Conservation (phyloP, 108 stramenopile species). For the Pseudonitzschia pungens region DNA sequence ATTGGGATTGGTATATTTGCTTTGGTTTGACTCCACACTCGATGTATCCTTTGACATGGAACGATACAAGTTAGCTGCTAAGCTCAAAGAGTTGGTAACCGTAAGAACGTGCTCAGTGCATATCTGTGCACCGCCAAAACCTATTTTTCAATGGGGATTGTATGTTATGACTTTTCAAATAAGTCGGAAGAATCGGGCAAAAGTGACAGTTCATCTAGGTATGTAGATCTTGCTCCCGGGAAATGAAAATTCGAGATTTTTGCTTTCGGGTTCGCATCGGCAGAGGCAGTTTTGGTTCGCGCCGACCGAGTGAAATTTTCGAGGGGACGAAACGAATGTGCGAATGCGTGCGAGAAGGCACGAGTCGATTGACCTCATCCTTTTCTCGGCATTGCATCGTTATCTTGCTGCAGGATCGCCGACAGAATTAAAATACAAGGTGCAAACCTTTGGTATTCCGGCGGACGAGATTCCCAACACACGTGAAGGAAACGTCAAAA, state of each 20-base stretch:
- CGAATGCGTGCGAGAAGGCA: too few species aligned
- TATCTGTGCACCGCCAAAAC: slow-evolving; percentile 4
- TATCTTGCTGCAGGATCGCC: background rate
- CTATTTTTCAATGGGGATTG: background rate
- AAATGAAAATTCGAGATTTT: too few species aligned
- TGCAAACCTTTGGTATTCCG: slow-evolving; percentile 32
- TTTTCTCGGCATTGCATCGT: background rate
- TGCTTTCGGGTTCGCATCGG: too few species aligned
- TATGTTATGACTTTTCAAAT: background rate
- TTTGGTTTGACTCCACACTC: background rate
- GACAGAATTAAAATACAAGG: slow-evolving; percentile 10
- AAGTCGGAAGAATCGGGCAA: background rate
- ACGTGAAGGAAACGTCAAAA: slow-evolving; percentile 11
- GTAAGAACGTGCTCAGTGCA: slow-evolving; percentile 2
- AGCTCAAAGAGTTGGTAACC: background rate
- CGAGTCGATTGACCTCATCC: too few species aligned
- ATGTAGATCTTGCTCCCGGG: background rate
- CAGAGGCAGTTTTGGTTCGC: too few species aligned
- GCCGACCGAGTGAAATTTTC: too few species aligned
- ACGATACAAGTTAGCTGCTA: background rate
- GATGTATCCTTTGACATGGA: background rate
- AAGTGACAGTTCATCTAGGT: slow-evolving; percentile 1
- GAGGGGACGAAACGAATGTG: too few species aligned
- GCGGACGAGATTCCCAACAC: slow-evolving; percentile 15
- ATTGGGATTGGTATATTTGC: slow-evolving; percentile 1